phyloP scores from a whole-genome alignment of 352 stramenopile genomes.

The Phytophthora ramorum region DNA sequence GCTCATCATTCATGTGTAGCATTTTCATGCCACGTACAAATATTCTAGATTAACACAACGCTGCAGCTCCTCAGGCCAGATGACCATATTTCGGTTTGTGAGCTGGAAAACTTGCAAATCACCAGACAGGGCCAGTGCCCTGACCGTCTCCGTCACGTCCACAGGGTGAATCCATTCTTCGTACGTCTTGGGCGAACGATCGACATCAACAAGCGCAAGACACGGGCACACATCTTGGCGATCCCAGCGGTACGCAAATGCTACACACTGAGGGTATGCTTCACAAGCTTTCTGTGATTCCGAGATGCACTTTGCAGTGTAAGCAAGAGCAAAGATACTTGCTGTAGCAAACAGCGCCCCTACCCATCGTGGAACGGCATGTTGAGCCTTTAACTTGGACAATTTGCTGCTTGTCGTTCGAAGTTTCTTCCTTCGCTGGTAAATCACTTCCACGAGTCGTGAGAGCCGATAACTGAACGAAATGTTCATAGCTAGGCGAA shows the following conservation, averaged over 20 bases:
- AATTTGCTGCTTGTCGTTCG: background rate
- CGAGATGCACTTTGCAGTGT: slow-evolving; percentile 9
- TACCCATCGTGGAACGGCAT: background rate
- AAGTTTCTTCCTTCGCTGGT: slow-evolving; percentile 1
- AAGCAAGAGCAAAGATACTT: slow-evolving; percentile 4
- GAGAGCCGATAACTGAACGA: slow-evolving; percentile 22
- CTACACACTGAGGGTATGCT: slow-evolving; percentile 19
- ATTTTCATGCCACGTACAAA: slow-evolving; percentile 16
- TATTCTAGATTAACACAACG: slow-evolving; percentile 19
- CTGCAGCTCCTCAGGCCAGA: slow-evolving; percentile 32
- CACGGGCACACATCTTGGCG: slow-evolving; percentile 35
- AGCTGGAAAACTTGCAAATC: slow-evolving; percentile 30
- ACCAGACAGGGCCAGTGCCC: slow-evolving; percentile 24
- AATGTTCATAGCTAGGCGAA: slow-evolving; percentile 22
- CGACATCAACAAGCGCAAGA: slow-evolving; percentile 38
- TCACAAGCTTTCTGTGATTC: slow-evolving; percentile 9
- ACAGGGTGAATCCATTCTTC: slow-evolving; percentile 16
- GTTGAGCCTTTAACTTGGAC: background rate
- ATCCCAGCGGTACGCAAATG: slow-evolving; percentile 19
- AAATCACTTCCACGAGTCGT: slow-evolving; percentile 18
- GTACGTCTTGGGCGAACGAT: slow-evolving; percentile 24
- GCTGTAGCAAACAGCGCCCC: background rate
- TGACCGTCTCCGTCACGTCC: slow-evolving; percentile 20
- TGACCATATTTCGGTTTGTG: slow-evolving; percentile 27
- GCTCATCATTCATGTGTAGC: background rate